Conservation (phyloP, 129 eudicot species). For the Solidago caesia region DNA sequence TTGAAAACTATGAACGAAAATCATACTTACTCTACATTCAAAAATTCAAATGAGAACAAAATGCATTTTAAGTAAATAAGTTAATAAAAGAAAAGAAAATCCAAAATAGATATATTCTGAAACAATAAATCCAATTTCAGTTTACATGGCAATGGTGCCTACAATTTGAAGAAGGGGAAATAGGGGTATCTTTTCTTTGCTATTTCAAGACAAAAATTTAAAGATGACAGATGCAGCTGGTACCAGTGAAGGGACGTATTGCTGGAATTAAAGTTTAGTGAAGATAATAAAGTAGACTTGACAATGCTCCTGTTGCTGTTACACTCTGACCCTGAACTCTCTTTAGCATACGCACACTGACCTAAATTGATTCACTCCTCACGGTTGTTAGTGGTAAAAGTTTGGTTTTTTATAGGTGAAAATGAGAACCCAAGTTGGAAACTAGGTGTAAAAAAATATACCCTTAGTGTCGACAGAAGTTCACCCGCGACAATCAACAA, state of each 20-base stretch:
- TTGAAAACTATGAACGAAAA: no score
- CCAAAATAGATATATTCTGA: background rate
- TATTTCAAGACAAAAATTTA: constrained; percentile 9
- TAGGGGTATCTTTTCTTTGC: constrained; percentile 8
- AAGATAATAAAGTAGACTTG: constrained; percentile 21
- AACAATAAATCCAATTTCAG: background rate
- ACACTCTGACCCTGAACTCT: background rate
- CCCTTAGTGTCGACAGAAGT: background rate
- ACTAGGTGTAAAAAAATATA: background rate
- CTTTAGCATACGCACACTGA: constrained; percentile 14
- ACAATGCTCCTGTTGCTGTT: constrained; percentile 6
- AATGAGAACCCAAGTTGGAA: no score
- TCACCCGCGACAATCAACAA: no score
- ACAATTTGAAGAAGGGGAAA: background rate
- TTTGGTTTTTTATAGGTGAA: no score
- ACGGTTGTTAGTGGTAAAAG: no score
- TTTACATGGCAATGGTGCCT: background rate
- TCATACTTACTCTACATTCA: no score
- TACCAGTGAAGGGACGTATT: constrained; percentile 25
- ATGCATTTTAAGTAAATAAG: no score
- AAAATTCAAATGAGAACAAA: no score
- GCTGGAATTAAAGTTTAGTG: constrained; percentile 13
- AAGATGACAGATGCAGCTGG: background rate
- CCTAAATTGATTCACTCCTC: constrained; percentile 21
- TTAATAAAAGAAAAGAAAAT: no score